These are phyloP conservation scores for Huntiella bhutanensis DNA, from an alignment of 2,329 filamentous ascomycete species.

Conservation along the genomic window DNA sequence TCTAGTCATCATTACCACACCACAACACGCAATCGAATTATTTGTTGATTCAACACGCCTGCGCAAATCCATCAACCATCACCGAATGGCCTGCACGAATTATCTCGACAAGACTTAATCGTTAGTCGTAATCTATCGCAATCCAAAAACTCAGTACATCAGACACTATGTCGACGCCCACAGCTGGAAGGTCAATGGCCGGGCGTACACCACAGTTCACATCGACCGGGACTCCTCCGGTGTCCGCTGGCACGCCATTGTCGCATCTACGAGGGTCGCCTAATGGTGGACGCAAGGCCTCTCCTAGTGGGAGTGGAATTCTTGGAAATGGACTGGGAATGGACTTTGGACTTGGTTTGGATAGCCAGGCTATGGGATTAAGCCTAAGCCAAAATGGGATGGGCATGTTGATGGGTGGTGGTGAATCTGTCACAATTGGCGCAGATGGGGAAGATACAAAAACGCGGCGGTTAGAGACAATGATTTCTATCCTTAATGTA, in stretches of 20 bases:
- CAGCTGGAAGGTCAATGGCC: constrained; percentile 26
- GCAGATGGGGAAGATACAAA: constrained; percentile 34
- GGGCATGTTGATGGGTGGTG: neutral
- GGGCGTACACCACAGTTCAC: constrained; percentile 29
- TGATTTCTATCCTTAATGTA: constrained; percentile 32
- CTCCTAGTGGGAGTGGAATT: constrained; percentile 14
- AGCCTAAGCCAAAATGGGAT: neutral
- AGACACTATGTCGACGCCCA: constrained; percentile 28
- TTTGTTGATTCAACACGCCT: no score
- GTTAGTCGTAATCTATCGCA: no score
- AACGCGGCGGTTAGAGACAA: constrained; percentile 32
- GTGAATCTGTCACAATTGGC: constrained; percentile 12
- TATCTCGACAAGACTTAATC: no score
- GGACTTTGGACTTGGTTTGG: constrained; percentile 27
- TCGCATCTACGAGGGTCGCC: constrained; percentile 41
- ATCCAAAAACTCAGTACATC: neutral
- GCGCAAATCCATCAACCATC: no score
- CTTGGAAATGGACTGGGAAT: constrained; percentile 28
- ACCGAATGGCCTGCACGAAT: no score
- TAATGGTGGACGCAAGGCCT: constrained; percentile 17
- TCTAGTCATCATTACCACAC: no score
- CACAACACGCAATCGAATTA: no score
- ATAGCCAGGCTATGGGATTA: constrained; percentile 16
- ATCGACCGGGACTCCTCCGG: constrained; percentile 39
- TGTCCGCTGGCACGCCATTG: constrained; percentile 39